Evolutionary conservation across 768 basidiomycete genomes (phyloP).

Genomic region (Termitomyces sp.): DNA sequence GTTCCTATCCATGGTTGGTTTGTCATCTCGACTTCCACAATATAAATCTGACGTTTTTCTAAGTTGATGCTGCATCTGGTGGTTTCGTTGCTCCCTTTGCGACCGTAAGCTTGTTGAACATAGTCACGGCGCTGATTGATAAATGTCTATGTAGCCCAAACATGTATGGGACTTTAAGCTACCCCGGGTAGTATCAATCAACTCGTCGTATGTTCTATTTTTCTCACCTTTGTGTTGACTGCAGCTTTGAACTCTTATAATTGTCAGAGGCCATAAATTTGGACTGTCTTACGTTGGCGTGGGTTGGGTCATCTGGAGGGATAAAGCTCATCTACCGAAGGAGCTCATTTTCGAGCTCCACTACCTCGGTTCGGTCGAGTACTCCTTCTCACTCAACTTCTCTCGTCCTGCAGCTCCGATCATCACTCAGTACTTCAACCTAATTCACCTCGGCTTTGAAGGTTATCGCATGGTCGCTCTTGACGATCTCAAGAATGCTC

Average conservation of each 20-base stretch:
- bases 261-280: slow-evolving; percentile 56
- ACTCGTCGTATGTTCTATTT: slow-evolving; percentile 39
- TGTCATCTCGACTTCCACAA: slow-evolving; percentile 28
- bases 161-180: slow-evolving; percentile 60
- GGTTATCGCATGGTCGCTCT: slow-evolving; percentile 47
- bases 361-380: slow-evolving; percentile 57
- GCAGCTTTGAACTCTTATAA: background rate
- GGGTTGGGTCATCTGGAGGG: slow-evolving; percentile 70
- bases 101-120: slow-evolving; percentile 17
- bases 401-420: slow-evolving; percentile 60
- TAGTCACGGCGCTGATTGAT: slow-evolving; percentile 21
- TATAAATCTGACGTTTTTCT: slow-evolving; percentile 30
- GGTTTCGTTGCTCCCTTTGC: slow-evolving; percentile 68
- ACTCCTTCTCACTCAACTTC: slow-evolving; percentile 68
- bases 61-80: slow-evolving; percentile 61
- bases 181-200: slow-evolving; percentile 58
- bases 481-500: slow-evolving; percentile 54
- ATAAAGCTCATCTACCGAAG: slow-evolving; percentile 58
- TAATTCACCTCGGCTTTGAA: slow-evolving; percentile 54
- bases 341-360: slow-evolving; percentile 70
- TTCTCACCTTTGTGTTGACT: background rate
- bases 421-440: slow-evolving; percentile 60
- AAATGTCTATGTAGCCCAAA: slow-evolving; percentile 35
- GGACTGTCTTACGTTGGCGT: slow-evolving; percentile 52
- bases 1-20: slow-evolving; percentile 69